Conservation (phyloP, 2,329 filamentous ascomycete species). For the Lasiodiplodia hormozganensis region DNA sequence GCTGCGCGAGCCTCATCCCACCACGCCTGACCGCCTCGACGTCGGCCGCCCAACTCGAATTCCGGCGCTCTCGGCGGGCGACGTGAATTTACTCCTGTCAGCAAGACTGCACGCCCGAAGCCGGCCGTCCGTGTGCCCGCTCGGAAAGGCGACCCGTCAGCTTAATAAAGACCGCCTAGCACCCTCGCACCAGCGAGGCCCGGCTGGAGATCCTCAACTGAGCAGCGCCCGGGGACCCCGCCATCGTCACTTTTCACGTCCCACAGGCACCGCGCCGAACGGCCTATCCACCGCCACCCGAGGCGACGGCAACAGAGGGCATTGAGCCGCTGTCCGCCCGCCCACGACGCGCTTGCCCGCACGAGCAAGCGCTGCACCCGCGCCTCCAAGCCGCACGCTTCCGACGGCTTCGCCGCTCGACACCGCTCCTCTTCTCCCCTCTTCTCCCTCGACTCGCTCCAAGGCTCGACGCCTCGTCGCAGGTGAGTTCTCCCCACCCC, state of each 20-base stretch:
- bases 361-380: conserved; percentile 17
- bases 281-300: conserved; percentile 2
- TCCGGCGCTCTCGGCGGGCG: conserved; percentile 29
- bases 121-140: conserved; percentile 20
- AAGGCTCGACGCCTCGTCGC: neutral
- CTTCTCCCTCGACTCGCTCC: conserved; percentile 30
- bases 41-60: conserved; percentile 22
- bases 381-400: conserved; percentile 17
- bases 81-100: conserved; percentile 22
- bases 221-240: conserved; percentile 29
- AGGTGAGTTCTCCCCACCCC: conserved; percentile 20
- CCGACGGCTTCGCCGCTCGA: conserved; percentile 30
- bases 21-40: conserved; percentile 27
- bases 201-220: conserved; percentile 26
- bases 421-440: conserved; percentile 40
- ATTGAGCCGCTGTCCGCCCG: conserved; percentile 15
- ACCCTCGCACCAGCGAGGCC: conserved; percentile 19
- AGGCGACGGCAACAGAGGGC: conserved; percentile 13
- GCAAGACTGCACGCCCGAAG: conserved; percentile 19
- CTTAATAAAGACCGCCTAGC: conserved; percentile 28
- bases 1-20: conserved; percentile 28
- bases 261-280: conserved; percentile 12
- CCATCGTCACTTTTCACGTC: conserved; percentile 26
- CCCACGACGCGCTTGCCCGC: conserved; percentile 8
- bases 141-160: conserved; percentile 23